Evolutionary conservation across 2,329 filamentous ascomycete genomes (phyloP).

Genomic region (Monascus ruber): DNA sequence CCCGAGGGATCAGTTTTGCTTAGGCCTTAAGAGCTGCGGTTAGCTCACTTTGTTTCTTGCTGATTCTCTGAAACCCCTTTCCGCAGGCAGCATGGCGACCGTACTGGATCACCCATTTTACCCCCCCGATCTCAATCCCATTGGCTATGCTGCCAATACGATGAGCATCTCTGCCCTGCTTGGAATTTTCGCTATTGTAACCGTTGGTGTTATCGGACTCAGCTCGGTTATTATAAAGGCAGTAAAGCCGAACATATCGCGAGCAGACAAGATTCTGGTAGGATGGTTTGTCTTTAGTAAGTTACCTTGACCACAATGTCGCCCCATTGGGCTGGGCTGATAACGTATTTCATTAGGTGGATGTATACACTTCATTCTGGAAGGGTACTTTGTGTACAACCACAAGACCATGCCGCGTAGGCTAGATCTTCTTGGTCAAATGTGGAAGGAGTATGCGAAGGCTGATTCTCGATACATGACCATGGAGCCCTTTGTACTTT

Average conservation of each 20-base stretch:
- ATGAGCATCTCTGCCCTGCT: slow-evolving; percentile 45
- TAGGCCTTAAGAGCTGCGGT: no score
- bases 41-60: no score
- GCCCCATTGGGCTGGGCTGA: not conserved
- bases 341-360: not conserved
- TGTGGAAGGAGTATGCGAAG: slow-evolving; percentile 4
- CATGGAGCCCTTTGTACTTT: not conserved
- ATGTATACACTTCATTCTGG: slow-evolving; percentile 4
- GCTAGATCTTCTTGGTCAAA: slow-evolving; percentile 2
- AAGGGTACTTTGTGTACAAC: slow-evolving; percentile 6
- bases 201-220: not conserved
- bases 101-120: slow-evolving; percentile 48
- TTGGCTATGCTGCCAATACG: slow-evolving; percentile 50
- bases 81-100: not conserved
- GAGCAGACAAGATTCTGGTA: not conserved
- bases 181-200: slow-evolving; percentile 37
- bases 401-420: slow-evolving; percentile 1
- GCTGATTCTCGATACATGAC: slow-evolving; percentile 4
- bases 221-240: not conserved
- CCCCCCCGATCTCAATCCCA: slow-evolving; percentile 49
- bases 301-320: not conserved
- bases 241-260: not conserved
- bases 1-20: no score
- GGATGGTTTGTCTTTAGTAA: not conserved
- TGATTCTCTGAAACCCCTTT: no score